phyloP scores from a whole-genome alignment of 2,329 filamentous ascomycete species.

The Colletotrichum lindemuthianum region DNA sequence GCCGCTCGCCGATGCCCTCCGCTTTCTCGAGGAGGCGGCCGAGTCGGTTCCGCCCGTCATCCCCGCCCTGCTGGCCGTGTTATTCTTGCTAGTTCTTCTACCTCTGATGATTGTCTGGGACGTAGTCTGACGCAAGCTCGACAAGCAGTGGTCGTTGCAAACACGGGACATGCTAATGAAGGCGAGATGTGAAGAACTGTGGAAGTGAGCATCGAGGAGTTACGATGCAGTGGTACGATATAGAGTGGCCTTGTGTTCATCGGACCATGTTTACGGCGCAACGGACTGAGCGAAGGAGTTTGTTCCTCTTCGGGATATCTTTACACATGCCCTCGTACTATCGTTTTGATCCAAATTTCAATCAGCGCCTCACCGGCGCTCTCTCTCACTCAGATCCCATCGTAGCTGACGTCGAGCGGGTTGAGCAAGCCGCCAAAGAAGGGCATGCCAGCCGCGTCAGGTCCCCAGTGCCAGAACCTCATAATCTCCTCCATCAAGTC shows the following conservation, averaged over 20 bases:
- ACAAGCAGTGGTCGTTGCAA: no score
- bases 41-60: constrained; percentile 26
- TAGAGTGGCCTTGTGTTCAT: no score
- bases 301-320: no score
- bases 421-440: constrained; percentile 20
- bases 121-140: not conserved
- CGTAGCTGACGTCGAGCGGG: constrained; percentile 6
- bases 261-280: no score
- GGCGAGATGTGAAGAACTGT: not conserved
- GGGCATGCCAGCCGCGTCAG: constrained; percentile 2
- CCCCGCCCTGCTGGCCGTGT: constrained; percentile 23
- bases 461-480: constrained; percentile 20
- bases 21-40: constrained; percentile 19
- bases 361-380: not conserved
- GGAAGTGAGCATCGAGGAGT: no score
- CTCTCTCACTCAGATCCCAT: constrained; percentile 5
- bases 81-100: constrained; percentile 23
- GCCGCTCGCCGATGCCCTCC: constrained; percentile 20
- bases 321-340: no score
- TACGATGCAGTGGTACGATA: no score
- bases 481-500: constrained; percentile 23
- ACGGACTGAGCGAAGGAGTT: no score
- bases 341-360: no score
- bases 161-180: no score
- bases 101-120: constrained; percentile 27